Conservation (phyloP, 768 basidiomycete species). For the Cystobasidium tubakii region DNA sequence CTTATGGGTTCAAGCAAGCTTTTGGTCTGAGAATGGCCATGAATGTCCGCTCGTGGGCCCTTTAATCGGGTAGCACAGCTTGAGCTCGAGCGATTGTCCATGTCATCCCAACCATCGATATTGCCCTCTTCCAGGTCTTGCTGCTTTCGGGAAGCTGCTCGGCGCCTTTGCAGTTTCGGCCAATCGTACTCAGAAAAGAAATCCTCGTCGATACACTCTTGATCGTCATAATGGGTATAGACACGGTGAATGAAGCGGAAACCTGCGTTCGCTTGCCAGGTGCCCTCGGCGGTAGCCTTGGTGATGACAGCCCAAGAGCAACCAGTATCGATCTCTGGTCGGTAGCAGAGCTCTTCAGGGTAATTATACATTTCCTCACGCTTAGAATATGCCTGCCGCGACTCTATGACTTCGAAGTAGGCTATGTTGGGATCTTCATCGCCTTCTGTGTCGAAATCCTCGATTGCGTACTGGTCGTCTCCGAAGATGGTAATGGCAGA, state of each 20-base stretch:
- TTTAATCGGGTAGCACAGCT: no score
- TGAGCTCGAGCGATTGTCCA: no score
- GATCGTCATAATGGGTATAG: neutral
- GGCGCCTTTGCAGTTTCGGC: neutral
- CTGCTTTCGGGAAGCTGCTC: neutral
- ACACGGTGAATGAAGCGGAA: neutral
- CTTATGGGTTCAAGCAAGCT: neutral
- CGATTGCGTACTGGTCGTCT: neutral
- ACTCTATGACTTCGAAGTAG: neutral
- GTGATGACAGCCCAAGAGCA: neutral
- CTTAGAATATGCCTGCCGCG: neutral
- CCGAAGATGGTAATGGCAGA: neutral
- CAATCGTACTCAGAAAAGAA: neutral
- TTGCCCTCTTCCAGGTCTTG: neutral
- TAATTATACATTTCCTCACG: neutral
- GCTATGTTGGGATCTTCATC: neutral
- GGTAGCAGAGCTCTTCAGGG: neutral
- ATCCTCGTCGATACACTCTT: neutral
- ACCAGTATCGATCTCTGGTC: neutral
- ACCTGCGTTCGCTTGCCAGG: neutral
- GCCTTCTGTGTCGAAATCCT: neutral
- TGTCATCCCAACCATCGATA: neutral
- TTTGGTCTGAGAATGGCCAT: neutral
- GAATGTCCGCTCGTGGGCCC: no score
- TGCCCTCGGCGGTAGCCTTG: neutral